Evolutionary conservation across 371 early-diverging fungal species (phyloP).

Genomic region (Circinella minor): DNA sequence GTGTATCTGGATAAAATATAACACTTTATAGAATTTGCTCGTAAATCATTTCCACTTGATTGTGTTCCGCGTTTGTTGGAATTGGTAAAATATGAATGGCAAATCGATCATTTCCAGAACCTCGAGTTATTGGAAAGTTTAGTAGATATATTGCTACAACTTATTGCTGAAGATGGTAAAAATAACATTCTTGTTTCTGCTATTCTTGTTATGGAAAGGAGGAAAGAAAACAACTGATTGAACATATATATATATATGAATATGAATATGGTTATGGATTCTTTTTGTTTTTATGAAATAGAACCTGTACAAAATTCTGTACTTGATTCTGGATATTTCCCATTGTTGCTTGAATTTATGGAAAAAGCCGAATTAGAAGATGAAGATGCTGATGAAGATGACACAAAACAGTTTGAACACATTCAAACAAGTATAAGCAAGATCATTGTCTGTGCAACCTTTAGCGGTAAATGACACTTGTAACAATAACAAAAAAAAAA

Average conservation of each 20-base stretch:
- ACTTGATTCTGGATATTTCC: constrained; percentile 40
- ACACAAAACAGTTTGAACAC: constrained; percentile 52
- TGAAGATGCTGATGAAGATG: constrained; percentile 50
- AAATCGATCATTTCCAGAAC: constrained; percentile 30
- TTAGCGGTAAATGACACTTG: constrained; percentile 35
- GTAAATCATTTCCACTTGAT: constrained; percentile 15
- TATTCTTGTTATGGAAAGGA: no score
- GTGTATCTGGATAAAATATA: background rate
- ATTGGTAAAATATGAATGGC: constrained; percentile 34
- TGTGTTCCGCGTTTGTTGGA: constrained; percentile 23
- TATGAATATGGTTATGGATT: background rate
- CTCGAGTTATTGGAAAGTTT: constrained; percentile 38
- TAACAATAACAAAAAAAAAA: background rate
- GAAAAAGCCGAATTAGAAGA: constrained; percentile 38
- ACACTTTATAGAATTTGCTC: constrained; percentile 17
- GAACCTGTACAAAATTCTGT: constrained; percentile 50
- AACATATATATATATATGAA: no score
- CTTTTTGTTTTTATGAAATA: background rate
- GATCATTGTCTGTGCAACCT: constrained; percentile 48
- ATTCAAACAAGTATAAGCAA: constrained; percentile 51
- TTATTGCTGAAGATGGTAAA: constrained; percentile 49
- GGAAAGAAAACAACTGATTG: no score
- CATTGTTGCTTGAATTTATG: constrained; percentile 47
- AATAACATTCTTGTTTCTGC: background rate
- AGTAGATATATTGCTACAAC: constrained; percentile 40